These are phyloP conservation scores for Metschnikowia shivogae DNA, from an alignment of 805 yeast species.

Conservation along the genomic window DNA sequence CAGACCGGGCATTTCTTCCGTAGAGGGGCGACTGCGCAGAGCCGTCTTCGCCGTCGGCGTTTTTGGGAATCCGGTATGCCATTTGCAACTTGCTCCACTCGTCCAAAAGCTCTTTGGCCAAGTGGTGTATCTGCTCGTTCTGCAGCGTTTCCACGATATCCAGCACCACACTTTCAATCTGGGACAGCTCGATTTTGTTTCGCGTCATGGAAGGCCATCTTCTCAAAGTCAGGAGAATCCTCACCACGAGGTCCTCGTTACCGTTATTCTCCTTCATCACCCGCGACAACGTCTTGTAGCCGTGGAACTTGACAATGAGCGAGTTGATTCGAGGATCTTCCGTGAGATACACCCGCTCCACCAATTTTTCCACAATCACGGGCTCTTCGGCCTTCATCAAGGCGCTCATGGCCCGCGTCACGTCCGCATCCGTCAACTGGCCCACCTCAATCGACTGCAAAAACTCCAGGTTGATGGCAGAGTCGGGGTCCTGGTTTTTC, in stretches of 20 bases:
- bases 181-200: conserved; percentile 70
- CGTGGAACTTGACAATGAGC: conserved; percentile 74
- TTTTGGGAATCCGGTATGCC: conserved; percentile 83
- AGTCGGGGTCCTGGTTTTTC: conserved; percentile 47
- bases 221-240: conserved; percentile 55
- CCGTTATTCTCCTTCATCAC: conserved; percentile 40
- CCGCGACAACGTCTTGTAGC: conserved; percentile 72
- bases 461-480: conserved; percentile 60
- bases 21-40: conserved; percentile 10
- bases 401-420: conserved; percentile 75
- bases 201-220: conserved; percentile 58
- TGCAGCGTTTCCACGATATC: conserved; percentile 29
- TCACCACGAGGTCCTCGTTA: conserved; percentile 38
- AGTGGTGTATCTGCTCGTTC: conserved; percentile 26
- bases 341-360: conserved; percentile 61
- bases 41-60: conserved; percentile 16
- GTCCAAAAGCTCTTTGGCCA: conserved; percentile 46
- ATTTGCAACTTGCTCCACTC: conserved; percentile 74
- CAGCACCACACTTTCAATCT: conserved; percentile 61
- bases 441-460: conserved; percentile 53
- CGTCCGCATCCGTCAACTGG: conserved; percentile 54
- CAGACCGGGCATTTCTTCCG: conserved; percentile 14
- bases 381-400: conserved; percentile 72
- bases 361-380: conserved; percentile 58
- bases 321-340: conserved; percentile 48